These are phyloP conservation scores for Helotiales sp. DNA, from an alignment of 2,329 filamentous ascomycete species.

Conservation along the genomic window DNA sequence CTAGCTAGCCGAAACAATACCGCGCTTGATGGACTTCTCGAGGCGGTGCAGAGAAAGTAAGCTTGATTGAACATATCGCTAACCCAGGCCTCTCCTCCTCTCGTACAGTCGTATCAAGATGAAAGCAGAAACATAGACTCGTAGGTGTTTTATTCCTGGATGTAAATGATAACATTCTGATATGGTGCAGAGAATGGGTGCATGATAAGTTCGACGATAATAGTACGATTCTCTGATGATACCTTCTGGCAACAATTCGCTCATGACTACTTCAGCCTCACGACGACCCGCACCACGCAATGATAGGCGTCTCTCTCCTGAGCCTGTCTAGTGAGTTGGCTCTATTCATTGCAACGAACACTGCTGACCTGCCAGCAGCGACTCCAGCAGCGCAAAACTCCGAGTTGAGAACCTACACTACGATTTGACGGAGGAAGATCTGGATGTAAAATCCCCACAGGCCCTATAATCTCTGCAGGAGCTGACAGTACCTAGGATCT, in stretches of 20 bases:
- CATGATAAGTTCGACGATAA: slow-evolving; percentile 86
- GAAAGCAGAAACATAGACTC: slow-evolving; percentile 67
- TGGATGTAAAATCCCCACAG: slow-evolving; percentile 58
- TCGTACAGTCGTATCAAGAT: slow-evolving; percentile 61
- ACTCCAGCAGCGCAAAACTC: slow-evolving; percentile 65
- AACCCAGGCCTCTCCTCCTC: slow-evolving; percentile 44
- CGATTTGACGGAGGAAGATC: slow-evolving; percentile 81
- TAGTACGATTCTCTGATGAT: slow-evolving; percentile 40
- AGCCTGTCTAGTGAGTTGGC: slow-evolving; percentile 30
- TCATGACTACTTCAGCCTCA: slow-evolving; percentile 29
- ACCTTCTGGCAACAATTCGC: slow-evolving; percentile 10
- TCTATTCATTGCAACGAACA: not conserved
- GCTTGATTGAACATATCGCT: slow-evolving; percentile 45
- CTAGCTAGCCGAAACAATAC: slow-evolving; percentile 24
- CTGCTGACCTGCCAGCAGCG: slow-evolving; percentile 36
- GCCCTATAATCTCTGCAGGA: not conserved
- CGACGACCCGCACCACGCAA: slow-evolving; percentile 27
- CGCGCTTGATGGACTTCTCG: slow-evolving; percentile 33
- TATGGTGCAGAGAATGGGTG: slow-evolving; percentile 75
- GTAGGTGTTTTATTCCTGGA: slow-evolving; percentile 45
- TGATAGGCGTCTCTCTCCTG: slow-evolving; percentile 34
- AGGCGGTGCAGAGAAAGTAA: slow-evolving; percentile 37
- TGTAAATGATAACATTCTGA: slow-evolving; percentile 8
- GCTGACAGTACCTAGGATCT: slow-evolving; percentile 61
- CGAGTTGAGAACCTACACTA: slow-evolving; percentile 91